Evolutionary conservation across 1,284 basidiomycete species (phyloP).

Genomic region (Cerrena zonata): DNA sequence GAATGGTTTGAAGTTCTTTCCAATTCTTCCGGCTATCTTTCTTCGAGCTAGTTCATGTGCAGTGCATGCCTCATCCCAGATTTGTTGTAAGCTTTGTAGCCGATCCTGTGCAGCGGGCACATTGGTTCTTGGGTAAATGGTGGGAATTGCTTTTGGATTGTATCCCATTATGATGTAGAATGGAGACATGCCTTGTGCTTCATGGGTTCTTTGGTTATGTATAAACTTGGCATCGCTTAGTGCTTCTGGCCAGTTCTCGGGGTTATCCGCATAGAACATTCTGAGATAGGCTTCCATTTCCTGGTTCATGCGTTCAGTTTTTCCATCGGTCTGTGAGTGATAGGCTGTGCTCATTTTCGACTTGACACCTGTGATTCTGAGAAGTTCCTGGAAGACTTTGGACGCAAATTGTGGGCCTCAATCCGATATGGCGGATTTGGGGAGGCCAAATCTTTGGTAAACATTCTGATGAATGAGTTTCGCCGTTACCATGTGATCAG

Average conservation of each 20-base stretch:
- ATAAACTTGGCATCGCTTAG: not conserved
- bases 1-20: not conserved
- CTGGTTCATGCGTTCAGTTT: not conserved
- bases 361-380: not conserved
- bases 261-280: not conserved
- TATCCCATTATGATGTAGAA: not conserved
- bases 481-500: not conserved
- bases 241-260: not conserved
- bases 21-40: not conserved
- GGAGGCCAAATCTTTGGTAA: not conserved
- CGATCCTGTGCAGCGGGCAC: not conserved
- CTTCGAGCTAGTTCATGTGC: not conserved
- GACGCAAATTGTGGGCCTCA: not conserved
- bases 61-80: too few relatives aligned
- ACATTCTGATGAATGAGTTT: not conserved
- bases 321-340: not conserved
- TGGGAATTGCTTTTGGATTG: not conserved
- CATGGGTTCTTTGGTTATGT: not conserved
- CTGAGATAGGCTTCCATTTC: not conserved
- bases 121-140: not conserved
- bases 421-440: not conserved
- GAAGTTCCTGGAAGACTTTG: not conserved
- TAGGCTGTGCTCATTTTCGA: not conserved
- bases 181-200: not conserved
- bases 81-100: too few relatives aligned